Conservation (phyloP, 2,329 filamentous ascomycete genomes). For the Microcyclospora tardicrescens region DNA sequence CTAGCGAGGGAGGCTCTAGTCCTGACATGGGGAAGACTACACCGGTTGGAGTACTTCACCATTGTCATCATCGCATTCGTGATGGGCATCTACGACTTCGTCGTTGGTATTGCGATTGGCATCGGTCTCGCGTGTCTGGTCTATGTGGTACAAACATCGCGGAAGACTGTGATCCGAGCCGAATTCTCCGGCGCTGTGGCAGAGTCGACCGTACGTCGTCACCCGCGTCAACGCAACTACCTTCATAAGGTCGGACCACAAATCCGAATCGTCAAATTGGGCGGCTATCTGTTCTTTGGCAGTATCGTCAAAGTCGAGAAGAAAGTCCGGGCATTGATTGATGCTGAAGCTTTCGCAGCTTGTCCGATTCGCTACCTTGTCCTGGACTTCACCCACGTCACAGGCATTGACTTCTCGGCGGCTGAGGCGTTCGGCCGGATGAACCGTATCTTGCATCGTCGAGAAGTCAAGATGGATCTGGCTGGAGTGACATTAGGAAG, state of each 20-base stretch:
- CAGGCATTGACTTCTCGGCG: constrained; percentile 88
- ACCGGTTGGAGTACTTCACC: constrained; percentile 77
- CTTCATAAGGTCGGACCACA: constrained; percentile 75
- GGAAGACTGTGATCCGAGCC: constrained; percentile 75
- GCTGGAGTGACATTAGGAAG: constrained; percentile 68
- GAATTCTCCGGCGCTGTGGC: constrained; percentile 84
- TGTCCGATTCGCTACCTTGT: constrained; percentile 81
- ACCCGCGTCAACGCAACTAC: constrained; percentile 78
- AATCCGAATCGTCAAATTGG: constrained; percentile 81
- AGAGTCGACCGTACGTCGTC: constrained; percentile 81
- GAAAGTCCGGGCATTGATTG: constrained; percentile 67
- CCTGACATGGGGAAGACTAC: constrained; percentile 77
- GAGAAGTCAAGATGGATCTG: constrained; percentile 67
- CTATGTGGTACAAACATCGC: constrained; percentile 81
- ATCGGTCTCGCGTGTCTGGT: constrained; percentile 85
- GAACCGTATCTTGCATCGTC: constrained; percentile 65
- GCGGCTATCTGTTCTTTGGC: constrained; percentile 94
- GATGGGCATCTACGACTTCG: constrained; percentile 96
- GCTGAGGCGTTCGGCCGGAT: constrained; percentile 91
- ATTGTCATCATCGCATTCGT: constrained; percentile 80
- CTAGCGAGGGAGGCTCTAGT: constrained; percentile 79
- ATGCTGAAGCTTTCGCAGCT: constrained; percentile 64
- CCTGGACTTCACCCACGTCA: constrained; percentile 78
- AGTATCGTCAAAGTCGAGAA: constrained; percentile 93
- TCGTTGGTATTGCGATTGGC: constrained; percentile 81